Base-by-base conservation (phyloP, 108 stramenopile species). In the Nitzschia inconspicua region DNA sequence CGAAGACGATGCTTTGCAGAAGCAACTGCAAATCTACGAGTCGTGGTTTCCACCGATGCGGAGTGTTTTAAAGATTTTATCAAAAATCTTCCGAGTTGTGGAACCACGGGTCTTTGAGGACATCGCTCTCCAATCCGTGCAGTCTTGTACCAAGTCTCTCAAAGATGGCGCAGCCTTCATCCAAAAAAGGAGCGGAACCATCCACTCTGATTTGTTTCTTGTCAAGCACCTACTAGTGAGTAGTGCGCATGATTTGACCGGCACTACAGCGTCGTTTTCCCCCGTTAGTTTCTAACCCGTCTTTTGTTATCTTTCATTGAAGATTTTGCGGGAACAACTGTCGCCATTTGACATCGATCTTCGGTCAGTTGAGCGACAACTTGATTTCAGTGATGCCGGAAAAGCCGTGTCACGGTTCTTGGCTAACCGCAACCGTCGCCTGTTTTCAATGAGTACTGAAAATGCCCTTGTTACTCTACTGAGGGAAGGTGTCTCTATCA, bases 31-130 rank as follows among this genome's bases (percentile, higher is more conserved):
- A 49, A 77, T 89, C 0, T 95, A 90, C 53, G 86, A 90, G 54
- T 78, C 81, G 3, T 96, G 95, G 95, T 96, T 89, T 63, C 95
- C 93, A 36, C 93, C 95, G 14, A 83, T 96, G 78, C 78, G 91
- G 13, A 85, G 77, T 62, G 91, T 92, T 3, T 59, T 96, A 53
- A 68, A 70, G 23, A 78, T 96, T 59, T 68, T 96, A 26, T 89
- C 89, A 60, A 91, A 94, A 51, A 86, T 96, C 29, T 96, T 93
- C 64, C 84, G 91, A 29, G 93, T 93, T 1, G 93, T 96, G n/a
- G 93, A 91, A 63, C 82, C 87, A 0, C 76, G 72, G 1, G 95
- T 96, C 9, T 96, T 96, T 72, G 95, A 96, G 59, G 93, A 94
- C 61, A 86, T 96, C 61, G 92, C 95, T 19, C 44, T 82, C 57